These are phyloP conservation scores for Ceratobasidium sp. DNA, from an alignment of 1,284 basidiomycete genomes.

Conservation along the genomic window DNA sequence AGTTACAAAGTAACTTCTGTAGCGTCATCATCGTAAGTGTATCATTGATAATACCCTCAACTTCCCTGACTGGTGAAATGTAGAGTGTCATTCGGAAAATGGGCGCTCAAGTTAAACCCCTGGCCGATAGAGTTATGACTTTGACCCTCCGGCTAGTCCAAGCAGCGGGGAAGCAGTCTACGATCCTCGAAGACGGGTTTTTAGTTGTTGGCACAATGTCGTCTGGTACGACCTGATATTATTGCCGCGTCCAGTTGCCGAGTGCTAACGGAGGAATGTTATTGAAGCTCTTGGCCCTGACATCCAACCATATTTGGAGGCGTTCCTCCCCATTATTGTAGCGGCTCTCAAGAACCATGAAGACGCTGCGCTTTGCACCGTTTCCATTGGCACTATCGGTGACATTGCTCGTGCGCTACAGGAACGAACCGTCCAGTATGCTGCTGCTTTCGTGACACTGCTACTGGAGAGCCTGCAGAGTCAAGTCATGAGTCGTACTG, in stretches of 20 bases:
- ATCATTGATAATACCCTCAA: neutral
- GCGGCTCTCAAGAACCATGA: conserved; percentile 93
- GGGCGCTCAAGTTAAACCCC: conserved; percentile 83
- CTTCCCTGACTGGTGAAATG: neutral
- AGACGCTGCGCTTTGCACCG: conserved; percentile 95
- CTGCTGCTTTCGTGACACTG: conserved; percentile 89
- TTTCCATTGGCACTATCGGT: conserved; percentile 95
- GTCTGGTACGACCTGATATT: conserved; percentile 62
- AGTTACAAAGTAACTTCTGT: conserved; percentile 96
- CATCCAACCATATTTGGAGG: conserved; percentile 90
- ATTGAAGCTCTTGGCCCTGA: conserved; percentile 79
- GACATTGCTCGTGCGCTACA: conserved; percentile 95
- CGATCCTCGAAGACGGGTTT: conserved; percentile 97
- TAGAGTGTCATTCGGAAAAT: conserved; percentile 89
- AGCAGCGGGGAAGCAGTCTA: conserved; percentile 90
- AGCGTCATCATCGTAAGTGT: conserved; percentile 83
- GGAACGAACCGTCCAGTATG: conserved; percentile 85
- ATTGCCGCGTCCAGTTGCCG: conserved; percentile 15
- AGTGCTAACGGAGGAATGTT: conserved; percentile 12
- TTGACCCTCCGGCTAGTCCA: conserved; percentile 88
- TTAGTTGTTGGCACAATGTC: conserved; percentile 93
- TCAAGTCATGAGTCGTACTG: conserved; percentile 90
- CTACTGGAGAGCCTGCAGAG: conserved; percentile 94
- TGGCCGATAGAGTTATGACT: conserved; percentile 97
- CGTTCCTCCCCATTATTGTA: conserved; percentile 92